Percentiles rank a stretch among this genome's conserved stretches.
phyloP scores from a whole-genome alignment of 2,329 filamentous ascomycete genomes.

The Tolypocladium guangdongense region DNA sequence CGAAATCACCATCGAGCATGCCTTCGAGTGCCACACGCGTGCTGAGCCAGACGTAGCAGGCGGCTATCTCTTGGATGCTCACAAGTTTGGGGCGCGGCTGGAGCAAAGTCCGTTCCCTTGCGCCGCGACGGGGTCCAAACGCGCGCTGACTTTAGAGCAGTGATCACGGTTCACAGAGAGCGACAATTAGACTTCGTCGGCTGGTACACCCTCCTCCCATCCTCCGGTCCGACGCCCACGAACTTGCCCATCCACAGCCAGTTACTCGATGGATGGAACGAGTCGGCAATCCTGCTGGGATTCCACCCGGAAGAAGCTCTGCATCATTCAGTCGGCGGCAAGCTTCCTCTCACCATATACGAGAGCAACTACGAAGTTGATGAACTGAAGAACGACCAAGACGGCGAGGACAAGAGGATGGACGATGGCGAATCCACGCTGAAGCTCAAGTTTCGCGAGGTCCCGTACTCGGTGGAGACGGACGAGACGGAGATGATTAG shows the following conservation, averaged over 20 bases:
- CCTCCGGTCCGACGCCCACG: conserved; percentile 56
- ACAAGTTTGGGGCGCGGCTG: conserved; percentile 67
- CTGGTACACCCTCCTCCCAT: conserved; percentile 75
- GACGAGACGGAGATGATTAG: conserved; percentile 97
- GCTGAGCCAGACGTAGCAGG: conserved; percentile 35
- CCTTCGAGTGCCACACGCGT: conserved; percentile 66
- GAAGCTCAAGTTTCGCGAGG: conserved; percentile 66
- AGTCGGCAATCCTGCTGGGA: conserved; percentile 76
- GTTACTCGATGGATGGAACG: conserved; percentile 64
- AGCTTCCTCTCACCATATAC: conserved; percentile 82
- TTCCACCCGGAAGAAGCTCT: conserved; percentile 62
- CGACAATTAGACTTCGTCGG: conserved; percentile 79
- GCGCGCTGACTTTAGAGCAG: conserved; percentile 30
- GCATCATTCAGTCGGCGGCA: conserved; percentile 54
- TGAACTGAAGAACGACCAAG: conserved; percentile 33
- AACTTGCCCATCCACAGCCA: conserved; percentile 69
- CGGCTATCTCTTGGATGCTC: conserved; percentile 50
- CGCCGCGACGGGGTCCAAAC: not conserved
- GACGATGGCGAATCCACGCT: conserved; percentile 49
- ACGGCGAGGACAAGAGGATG: conserved; percentile 59
- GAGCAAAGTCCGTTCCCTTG: conserved; percentile 58
- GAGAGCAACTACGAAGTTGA: conserved; percentile 74
- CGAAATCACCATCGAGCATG: conserved; percentile 84
- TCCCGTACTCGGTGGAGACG: conserved; percentile 83
- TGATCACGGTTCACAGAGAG: conserved; percentile 79